These are phyloP conservation scores for Saccharum officinarum DNA, from an alignment of 176 grass and related monocot genomes.

Conservation along the genomic window DNA sequence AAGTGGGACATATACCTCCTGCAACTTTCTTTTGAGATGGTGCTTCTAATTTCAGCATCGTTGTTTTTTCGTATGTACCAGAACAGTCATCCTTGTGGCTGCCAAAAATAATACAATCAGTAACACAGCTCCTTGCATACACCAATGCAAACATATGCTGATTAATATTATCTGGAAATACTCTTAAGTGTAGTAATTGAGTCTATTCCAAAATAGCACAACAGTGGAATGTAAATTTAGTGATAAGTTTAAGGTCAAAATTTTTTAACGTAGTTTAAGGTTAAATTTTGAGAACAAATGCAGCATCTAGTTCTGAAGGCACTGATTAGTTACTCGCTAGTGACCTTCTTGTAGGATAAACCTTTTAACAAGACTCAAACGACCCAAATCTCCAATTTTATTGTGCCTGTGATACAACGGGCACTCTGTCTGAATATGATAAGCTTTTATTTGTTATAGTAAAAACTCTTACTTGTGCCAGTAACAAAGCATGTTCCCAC, in stretches of 20 bases:
- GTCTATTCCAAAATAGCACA: constrained; percentile 8
- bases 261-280: neutral
- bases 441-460: neutral
- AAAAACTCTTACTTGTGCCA: constrained; percentile 77
- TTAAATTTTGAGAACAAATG: neutral
- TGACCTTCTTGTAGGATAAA: neutral
- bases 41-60: neutral
- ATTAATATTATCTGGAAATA: constrained; percentile 24
- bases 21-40: constrained; percentile 38
- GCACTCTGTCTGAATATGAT: neutral
- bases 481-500: constrained; percentile 51
- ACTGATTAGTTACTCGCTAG: neutral
- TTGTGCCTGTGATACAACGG: neutral
- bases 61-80: constrained; percentile 53
- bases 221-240: neutral
- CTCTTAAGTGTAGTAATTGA: neutral
- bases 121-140: constrained; percentile 17
- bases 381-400: neutral
- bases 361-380: neutral
- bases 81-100: constrained; percentile 58
- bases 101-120: constrained; percentile 48
- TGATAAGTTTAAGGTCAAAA: neutral
- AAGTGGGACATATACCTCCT: constrained; percentile 47
- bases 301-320: neutral
- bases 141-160: constrained; percentile 20